Percentiles rank a stretch among this genome's conserved stretches.
phyloP scores from a whole-genome alignment of 2,329 filamentous ascomycete genomes.

The Penicillium sp. region DNA sequence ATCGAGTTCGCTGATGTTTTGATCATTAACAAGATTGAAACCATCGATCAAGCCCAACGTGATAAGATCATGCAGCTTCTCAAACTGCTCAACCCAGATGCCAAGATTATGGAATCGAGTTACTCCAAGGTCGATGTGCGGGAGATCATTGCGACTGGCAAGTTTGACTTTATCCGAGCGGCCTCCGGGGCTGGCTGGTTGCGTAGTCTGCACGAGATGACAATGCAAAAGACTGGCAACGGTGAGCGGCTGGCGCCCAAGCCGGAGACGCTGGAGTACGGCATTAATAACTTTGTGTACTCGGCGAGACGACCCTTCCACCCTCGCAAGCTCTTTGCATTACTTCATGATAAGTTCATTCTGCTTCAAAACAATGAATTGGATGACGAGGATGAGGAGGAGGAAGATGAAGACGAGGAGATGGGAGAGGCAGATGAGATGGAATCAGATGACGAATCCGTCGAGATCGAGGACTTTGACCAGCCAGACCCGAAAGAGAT shows the following conservation, averaged over 20 bases:
- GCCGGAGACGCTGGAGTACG: conserved; percentile 71
- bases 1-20: conserved; percentile 78
- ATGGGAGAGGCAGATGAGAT: conserved; percentile 33
- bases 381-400: conserved; percentile 32
- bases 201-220: conserved; percentile 71
- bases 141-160: conserved; percentile 67
- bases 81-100: conserved; percentile 67
- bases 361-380: conserved; percentile 43
- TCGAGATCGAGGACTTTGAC: conserved; percentile 32
- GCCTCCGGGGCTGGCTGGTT: conserved; percentile 71
- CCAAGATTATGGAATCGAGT: conserved; percentile 65
- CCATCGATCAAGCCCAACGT: conserved; percentile 55
- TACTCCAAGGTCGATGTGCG: conserved; percentile 64
- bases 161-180: conserved; percentile 68
- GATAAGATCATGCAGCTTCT: conserved; percentile 58
- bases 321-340: conserved; percentile 43
- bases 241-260: conserved; percentile 64
- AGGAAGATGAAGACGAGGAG: conserved; percentile 29
- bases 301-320: conserved; percentile 59
- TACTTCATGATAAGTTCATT: conserved; percentile 52
- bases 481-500: conserved; percentile 39
- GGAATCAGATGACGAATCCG: conserved; percentile 29
- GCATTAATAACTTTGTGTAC: conserved; percentile 73
- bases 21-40: conserved; percentile 71
- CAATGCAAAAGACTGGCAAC: conserved; percentile 59